These are phyloP conservation scores for Pigoraptor vietnamica DNA, from an alignment of 78 protist species.

Conservation along the genomic window DNA sequence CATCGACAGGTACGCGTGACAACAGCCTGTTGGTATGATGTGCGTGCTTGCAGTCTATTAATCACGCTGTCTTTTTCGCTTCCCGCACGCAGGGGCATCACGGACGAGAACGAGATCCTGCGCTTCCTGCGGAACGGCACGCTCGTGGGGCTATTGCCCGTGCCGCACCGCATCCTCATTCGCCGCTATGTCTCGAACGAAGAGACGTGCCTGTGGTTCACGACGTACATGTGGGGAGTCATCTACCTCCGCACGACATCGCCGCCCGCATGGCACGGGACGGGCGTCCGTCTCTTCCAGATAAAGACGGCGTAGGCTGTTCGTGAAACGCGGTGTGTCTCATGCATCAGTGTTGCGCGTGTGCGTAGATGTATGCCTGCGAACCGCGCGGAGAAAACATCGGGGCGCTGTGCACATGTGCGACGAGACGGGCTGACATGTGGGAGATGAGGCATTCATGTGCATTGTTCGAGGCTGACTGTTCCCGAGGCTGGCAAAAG, in stretches of 20 bases:
- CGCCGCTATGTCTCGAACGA: conserved; percentile 3
- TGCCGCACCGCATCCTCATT: conserved; percentile 37
- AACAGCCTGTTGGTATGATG: too few relatives aligned
- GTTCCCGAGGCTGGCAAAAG: too few relatives aligned
- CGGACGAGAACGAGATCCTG: conserved; percentile 1
- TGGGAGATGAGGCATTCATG: too few relatives aligned
- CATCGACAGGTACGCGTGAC: background rate
- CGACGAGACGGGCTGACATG: too few relatives aligned
- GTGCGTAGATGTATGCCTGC: too few relatives aligned
- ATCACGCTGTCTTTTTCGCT: too few relatives aligned
- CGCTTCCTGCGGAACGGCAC: conserved; percentile 14
- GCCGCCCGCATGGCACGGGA: background rate
- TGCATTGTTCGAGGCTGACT: too few relatives aligned
- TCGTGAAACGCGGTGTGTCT: background rate
- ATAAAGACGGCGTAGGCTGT: background rate
- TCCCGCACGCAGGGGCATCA: background rate
- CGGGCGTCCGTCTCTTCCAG: background rate
- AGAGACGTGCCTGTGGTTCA: background rate
- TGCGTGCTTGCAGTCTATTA: too few relatives aligned
- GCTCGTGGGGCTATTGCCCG: conserved; percentile 49
- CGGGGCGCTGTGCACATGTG: too few relatives aligned
- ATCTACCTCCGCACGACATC: background rate
- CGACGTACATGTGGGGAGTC: background rate
- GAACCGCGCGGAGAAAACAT: too few relatives aligned
- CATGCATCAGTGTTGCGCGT: too few relatives aligned